Evolutionary conservation across 2,329 filamentous ascomycete genomes (phyloP), one percentile per base, ranked within the genome.

Genomic region (Rhytidhysteron rufulum): DNA sequence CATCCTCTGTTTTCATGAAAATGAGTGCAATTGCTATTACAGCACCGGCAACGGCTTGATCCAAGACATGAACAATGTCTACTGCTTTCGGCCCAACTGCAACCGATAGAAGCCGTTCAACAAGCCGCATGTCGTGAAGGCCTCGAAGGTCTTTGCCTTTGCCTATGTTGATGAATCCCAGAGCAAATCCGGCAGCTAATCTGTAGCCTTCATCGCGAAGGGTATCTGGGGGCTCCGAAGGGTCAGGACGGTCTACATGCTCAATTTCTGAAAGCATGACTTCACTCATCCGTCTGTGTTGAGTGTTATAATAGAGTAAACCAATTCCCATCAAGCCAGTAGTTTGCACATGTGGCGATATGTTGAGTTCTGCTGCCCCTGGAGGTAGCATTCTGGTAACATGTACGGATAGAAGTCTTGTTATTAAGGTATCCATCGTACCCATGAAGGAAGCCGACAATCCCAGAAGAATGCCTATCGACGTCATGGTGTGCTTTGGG

Each of bases 401-500:
- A 65, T 98, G 93, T 1, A 98, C 91, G 3, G 93, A 98, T 4
- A 98, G 74, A 27, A 98, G 73, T 18, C 93, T 82, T 7, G 93
- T 97, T 45, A 97, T 91, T 20, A 96, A 75, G 2, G 88, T 93
- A 62, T 98, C 93, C 91, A 97, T 97, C 2, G 90, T 97, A 1
- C 94, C 93, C 51, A 96, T 76, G 60, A 95, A 95, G 1, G 93
- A 97, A 19, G 88, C 93, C 7, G 93, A 90, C 15, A 98, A 74
- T 1, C 93, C 93, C 1, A 98, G 74, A 3, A 98, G 75, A n/a
- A 98, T 73, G 8, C 93, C 93, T 40, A 98, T 91, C 1, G 93
- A 97, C 18, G 93, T 97, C 93, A 98, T 98, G 19, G 90, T 95
- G 65, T 98, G 94, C 58, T 98, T 98, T 1, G 93, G 91, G 0